Evolutionary conservation across 2,329 filamentous ascomycete species (phyloP).

Genomic region (Metarhizium humberi): DNA sequence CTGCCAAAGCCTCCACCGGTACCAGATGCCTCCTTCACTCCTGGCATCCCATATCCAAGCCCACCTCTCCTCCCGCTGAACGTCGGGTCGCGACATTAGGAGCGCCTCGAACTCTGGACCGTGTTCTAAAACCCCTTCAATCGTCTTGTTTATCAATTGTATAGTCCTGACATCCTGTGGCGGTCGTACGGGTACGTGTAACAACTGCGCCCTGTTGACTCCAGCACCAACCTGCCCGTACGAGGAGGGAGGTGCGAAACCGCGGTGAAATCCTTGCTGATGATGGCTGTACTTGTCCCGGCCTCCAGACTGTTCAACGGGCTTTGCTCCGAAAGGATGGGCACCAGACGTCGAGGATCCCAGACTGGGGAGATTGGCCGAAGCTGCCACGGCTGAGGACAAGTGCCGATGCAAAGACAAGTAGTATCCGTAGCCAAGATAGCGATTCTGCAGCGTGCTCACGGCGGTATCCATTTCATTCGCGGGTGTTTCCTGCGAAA

Average conservation of each 20-base stretch:
- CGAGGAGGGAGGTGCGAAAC: constrained; percentile 69
- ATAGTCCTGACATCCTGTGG: constrained; percentile 72
- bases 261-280: constrained; percentile 40
- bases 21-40: constrained; percentile 75
- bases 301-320: constrained; percentile 36
- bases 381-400: constrained; percentile 52
- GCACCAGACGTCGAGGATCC: constrained; percentile 34
- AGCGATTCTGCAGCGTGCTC: constrained; percentile 69
- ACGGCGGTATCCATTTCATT: constrained; percentile 77
- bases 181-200: constrained; percentile 63
- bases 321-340: constrained; percentile 71
- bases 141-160: constrained; percentile 76
- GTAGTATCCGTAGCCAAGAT: constrained; percentile 77
- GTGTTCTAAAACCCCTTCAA: constrained; percentile 70
- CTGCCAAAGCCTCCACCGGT: constrained; percentile 86
- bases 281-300: constrained; percentile 22
- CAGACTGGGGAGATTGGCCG: constrained; percentile 2
- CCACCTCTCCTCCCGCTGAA: constrained; percentile 83
- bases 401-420: constrained; percentile 73
- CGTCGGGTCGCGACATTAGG: constrained; percentile 76
- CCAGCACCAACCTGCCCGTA: constrained; percentile 41
- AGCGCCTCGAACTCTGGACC: constrained; percentile 85
- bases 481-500: constrained; percentile 71
- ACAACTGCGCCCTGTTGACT: constrained; percentile 35
- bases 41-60: constrained; percentile 88